A percentile compares a stretch with the other conserved stretches of the same genome.
Evolutionary conservation across 2,329 filamentous ascomycete species (phyloP).

Genomic region (Penicillium sclerotigenum): DNA sequence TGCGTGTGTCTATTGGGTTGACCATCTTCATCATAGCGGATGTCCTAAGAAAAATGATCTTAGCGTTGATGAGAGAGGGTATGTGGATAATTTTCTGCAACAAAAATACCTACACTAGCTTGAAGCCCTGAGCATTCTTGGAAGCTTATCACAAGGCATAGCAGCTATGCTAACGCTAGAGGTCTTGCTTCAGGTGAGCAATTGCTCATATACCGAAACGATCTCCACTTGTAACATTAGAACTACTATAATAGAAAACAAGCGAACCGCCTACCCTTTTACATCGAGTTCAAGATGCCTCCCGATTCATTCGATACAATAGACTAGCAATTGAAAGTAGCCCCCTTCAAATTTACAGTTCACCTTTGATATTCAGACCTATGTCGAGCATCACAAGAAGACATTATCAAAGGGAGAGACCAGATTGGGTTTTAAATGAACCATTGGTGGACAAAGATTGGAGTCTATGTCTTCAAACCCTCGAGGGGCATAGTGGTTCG

Average conservation of each 20-base stretch:
- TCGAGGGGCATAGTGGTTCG: background rate
- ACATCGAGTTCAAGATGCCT: slow-evolving; percentile 21
- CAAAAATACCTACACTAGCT: slow-evolving; percentile 30
- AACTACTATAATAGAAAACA: too few relatives aligned
- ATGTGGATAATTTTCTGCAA: slow-evolving; percentile 19
- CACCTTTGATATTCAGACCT: slow-evolving; percentile 28
- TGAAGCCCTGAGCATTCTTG: slow-evolving; percentile 28
- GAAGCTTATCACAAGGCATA: slow-evolving; percentile 17
- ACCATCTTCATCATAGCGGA: slow-evolving; percentile 26
- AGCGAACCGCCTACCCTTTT: background rate
- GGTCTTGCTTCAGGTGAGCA: slow-evolving; percentile 11
- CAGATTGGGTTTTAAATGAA: slow-evolving; percentile 7
- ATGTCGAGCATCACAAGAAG: background rate
- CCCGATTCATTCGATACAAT: slow-evolving; percentile 26
- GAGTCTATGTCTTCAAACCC: slow-evolving; percentile 17
- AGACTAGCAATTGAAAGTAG: slow-evolving; percentile 22
- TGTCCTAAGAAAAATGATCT: too few relatives aligned
- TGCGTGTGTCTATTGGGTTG: slow-evolving; percentile 36
- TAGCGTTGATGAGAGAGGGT: background rate
- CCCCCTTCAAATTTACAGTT: slow-evolving; percentile 31
- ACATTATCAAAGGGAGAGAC: background rate
- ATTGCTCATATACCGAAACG: too few relatives aligned
- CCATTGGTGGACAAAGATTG: slow-evolving; percentile 8
- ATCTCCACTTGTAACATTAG: too few relatives aligned
- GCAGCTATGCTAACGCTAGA: slow-evolving; percentile 10